Evolutionary conservation across 2,329 filamentous ascomycete species (phyloP).

Genomic region (Lasiodiplodia gonubiensis): DNA sequence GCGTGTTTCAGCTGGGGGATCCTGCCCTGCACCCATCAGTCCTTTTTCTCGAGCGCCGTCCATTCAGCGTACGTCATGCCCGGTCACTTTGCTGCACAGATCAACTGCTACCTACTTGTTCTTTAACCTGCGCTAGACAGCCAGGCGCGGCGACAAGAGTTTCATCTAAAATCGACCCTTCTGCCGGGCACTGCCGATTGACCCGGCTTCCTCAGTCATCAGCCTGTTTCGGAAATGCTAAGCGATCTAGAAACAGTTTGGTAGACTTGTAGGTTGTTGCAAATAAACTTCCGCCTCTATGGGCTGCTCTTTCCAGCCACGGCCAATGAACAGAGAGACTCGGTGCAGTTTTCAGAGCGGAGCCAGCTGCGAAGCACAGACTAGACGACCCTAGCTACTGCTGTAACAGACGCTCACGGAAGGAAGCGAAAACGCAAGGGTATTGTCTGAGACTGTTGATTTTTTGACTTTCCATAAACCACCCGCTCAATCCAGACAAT

Average conservation of each 20-base stretch:
- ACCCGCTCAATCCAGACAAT: slow-evolving; percentile 20
- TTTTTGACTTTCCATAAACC: slow-evolving; percentile 23
- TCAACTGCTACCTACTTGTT: slow-evolving; percentile 12
- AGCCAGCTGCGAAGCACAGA: slow-evolving; percentile 3
- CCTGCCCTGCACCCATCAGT: slow-evolving; percentile 2
- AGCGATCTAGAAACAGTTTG: slow-evolving; percentile 24
- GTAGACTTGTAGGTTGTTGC: slow-evolving; percentile 25
- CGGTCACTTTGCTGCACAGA: slow-evolving; percentile 8
- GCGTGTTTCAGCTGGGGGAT: slow-evolving; percentile 14
- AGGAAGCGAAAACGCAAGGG: slow-evolving; percentile 4
- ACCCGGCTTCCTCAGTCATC: slow-evolving; percentile 17
- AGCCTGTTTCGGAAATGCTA: slow-evolving; percentile 19
- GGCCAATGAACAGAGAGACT: slow-evolving; percentile 14
- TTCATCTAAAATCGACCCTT: slow-evolving; percentile 12
- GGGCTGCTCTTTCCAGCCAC: background rate
- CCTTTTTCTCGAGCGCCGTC: background rate
- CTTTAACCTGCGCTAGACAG: slow-evolving; percentile 16
- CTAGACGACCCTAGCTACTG: background rate
- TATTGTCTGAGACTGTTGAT: slow-evolving; percentile 17
- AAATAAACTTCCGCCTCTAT: slow-evolving; percentile 27
- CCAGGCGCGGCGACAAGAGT: slow-evolving; percentile 15
- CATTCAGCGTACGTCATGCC: background rate
- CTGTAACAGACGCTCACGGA: slow-evolving; percentile 15
- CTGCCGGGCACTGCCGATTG: slow-evolving; percentile 13
- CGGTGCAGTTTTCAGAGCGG: background rate